A percentile compares a stretch with the other conserved stretches of the same genome.
Conservation (phyloP, 2,329 filamentous ascomycete species). For the Pyrenochaeta sp. region DNA sequence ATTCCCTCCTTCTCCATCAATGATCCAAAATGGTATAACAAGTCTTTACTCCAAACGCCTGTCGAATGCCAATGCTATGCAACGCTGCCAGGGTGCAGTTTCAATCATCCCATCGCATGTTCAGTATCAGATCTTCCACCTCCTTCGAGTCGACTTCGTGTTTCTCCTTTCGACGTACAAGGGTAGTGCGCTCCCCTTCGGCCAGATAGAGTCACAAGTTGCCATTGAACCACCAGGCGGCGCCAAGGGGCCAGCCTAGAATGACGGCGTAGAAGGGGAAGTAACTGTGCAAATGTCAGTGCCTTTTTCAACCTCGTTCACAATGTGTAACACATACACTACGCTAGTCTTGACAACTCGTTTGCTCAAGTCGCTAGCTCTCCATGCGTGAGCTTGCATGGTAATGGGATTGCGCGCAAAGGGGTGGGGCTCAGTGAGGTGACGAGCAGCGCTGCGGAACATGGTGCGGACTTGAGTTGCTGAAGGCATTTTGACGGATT, state of each 20-base stretch:
- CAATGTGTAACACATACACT: constrained; percentile 30
- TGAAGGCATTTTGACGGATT: constrained; percentile 36
- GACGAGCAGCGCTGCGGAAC: constrained; percentile 39
- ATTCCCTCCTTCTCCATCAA: not conserved
- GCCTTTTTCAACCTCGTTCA: not conserved
- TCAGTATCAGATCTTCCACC: constrained; percentile 32
- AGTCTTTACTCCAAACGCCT: not conserved
- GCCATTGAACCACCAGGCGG: constrained; percentile 32
- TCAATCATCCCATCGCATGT: constrained; percentile 42
- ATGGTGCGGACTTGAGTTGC: constrained; percentile 39
- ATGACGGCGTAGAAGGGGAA: constrained; percentile 36
- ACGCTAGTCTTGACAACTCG: constrained; percentile 28
- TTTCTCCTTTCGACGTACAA: not conserved
- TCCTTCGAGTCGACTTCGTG: constrained; percentile 25
- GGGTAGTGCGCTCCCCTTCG: constrained; percentile 17
- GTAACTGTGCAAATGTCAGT: constrained; percentile 26
- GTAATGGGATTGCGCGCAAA: constrained; percentile 41
- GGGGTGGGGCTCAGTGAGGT: constrained; percentile 47
- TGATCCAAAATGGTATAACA: too few relatives aligned
- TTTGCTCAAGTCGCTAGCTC: constrained; percentile 30
- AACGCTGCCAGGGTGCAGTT: not conserved
- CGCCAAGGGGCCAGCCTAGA: constrained; percentile 45
- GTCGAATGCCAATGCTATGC: not conserved
- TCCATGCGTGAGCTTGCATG: constrained; percentile 31
- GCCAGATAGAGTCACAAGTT: constrained; percentile 38